Base-by-base conservation (phyloP, 2,329 filamentous ascomycete genomes). In the Myotisia sp. region DNA sequence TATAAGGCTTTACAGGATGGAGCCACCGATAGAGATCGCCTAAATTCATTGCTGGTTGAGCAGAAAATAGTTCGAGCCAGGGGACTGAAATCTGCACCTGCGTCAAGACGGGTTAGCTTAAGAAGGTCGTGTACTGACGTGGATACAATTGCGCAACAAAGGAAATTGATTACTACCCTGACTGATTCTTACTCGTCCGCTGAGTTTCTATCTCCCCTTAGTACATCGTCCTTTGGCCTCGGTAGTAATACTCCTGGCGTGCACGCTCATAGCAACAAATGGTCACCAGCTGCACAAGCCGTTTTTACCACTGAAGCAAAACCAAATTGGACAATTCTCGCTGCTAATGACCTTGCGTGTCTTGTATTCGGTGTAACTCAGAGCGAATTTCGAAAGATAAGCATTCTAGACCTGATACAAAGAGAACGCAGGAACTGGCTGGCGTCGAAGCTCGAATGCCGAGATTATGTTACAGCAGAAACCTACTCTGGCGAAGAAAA, bases 311-410 rank as follows among this genome's bases (percentile, higher is more conserved):
- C 90, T n/a, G 83, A 92, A 56, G 71, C 81, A 9, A 76, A 79
- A 43, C 72, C 83, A 6, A 90, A 87, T 3, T 98, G 85, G 81
- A 98, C 87, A 1, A 94, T 98, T 39, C 71, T 94, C 34, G 83
- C 90, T 3, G 90, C 90, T 32, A 98, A 98, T 52, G 90, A 98
- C 53, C 67, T 98, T 31, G 90, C 90, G 12, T 98, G 90, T 57
- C 67, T 98, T 27, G 79, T 95, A n/a, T 98, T 95, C 60, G 90
- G 90, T n/a, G 84, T 98, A 6, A 93, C 86, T n/a, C 83, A 84
- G 51, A 82, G 83, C 3, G 90, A 98, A 56, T 82, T 98, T 16
- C 76, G 85, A 36, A 94, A 85, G 52, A 76, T 95, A 65, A 87
- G 90, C 30, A 95, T 98, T 37, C 60, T 98, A 38, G 86, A 95